Evolutionary conservation across 495 filamentous ascomycete genomes (phyloP).

Genomic region (Jackrogersella minutella): DNA sequence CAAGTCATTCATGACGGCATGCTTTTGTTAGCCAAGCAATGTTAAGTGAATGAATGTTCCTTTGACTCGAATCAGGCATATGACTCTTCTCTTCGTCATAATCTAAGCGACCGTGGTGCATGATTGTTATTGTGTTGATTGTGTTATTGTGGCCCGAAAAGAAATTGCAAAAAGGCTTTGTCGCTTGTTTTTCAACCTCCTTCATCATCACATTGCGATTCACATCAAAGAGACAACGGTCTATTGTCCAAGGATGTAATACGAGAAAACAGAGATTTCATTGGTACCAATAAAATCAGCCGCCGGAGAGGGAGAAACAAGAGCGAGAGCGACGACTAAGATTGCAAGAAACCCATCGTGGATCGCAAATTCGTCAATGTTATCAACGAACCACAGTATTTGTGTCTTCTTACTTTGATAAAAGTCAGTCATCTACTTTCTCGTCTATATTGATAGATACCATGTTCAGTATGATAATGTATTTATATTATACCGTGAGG

Average conservation of each 20-base stretch:
- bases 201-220: slow-evolving; percentile 29
- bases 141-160: slow-evolving; percentile 14
- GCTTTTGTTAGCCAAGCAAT: slow-evolving; percentile 20
- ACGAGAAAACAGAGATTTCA: no score
- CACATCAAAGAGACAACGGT: not conserved
- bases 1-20: slow-evolving; percentile 17
- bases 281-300: no score
- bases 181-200: not conserved
- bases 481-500: no score
- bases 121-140: slow-evolving; percentile 9
- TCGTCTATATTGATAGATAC: no score
- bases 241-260: not conserved
- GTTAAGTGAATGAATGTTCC: slow-evolving; percentile 6
- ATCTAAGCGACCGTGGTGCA: not conserved
- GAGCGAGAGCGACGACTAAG: no score
- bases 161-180: slow-evolving; percentile 22
- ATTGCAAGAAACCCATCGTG: no score
- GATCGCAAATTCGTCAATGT: no score
- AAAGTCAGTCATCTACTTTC: no score
- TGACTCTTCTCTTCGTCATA: slow-evolving; percentile 22
- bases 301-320: no score
- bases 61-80: slow-evolving; percentile 18
- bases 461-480: no score
- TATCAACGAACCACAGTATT: no score
- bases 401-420: no score